A percentile compares a stretch with the other conserved stretches of the same genome.
These are phyloP conservation scores for Clavispora fructus DNA, from an alignment of 805 yeast species.

Conservation along the genomic window DNA sequence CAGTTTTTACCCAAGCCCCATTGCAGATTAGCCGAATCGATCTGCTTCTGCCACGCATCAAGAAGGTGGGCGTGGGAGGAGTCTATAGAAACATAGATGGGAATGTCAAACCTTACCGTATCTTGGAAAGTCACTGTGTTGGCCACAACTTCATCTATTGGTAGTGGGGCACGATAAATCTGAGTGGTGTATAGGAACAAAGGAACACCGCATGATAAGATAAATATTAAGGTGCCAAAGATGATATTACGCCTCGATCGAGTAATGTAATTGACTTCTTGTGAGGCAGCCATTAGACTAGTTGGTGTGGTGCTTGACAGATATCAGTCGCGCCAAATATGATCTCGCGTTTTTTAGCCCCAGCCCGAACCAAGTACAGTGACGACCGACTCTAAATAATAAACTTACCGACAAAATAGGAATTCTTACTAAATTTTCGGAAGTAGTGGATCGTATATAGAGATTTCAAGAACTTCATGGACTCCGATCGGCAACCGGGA, in stretches of 20 bases:
- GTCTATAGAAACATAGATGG: conserved; percentile 34
- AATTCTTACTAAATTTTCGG: too few relatives aligned
- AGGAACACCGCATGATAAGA: conserved; percentile 46
- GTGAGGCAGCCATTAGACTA: neutral
- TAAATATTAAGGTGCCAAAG: conserved; percentile 13
- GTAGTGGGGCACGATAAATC: conserved; percentile 58
- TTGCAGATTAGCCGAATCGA: neutral
- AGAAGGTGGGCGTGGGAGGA: neutral
- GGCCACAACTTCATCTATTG: conserved; percentile 37
- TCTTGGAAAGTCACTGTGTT: conserved; percentile 17
- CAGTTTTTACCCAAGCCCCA: conserved; percentile 23
- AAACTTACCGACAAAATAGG: too few relatives aligned
- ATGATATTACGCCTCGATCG: conserved; percentile 2
- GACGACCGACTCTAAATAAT: too few relatives aligned
- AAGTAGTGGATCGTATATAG: too few relatives aligned
- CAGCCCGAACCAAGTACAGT: neutral
- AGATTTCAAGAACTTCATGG: too few relatives aligned
- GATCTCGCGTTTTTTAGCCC: neutral
- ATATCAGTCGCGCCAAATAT: neutral
- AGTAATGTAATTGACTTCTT: neutral
- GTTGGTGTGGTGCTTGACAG: neutral
- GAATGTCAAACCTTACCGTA: conserved; percentile 30
- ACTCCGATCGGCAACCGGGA: too few relatives aligned
- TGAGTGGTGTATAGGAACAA: conserved; percentile 57
- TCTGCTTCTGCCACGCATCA: neutral